Evolutionary conservation across 129 eudicot species (phyloP), one percentile per base, ranked within the genome.

Genomic region (Lactuca sativa): DNA sequence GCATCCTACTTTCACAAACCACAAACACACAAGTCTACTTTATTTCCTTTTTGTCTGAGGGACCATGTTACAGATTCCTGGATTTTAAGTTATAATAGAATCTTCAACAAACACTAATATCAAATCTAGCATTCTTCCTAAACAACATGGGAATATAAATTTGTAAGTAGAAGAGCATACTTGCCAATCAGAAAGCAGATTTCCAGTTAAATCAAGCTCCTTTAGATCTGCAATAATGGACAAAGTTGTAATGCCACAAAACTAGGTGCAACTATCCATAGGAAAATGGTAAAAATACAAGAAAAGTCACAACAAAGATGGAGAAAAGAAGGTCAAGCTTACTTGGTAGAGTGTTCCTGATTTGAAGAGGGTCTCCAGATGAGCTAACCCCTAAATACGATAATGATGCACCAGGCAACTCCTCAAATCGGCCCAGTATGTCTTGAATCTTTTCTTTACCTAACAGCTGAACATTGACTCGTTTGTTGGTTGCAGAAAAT

Each of bases 151-250:
- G 38, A 34, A 30, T 40, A 47, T 16, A 63, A 30, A 41, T 41
- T 6, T 54, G 30, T 41, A 73, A 66, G 64, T 16, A 59, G 34
- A 74, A 59, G 54, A 67, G 66, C 89, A 60, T 81, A 89, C 98
- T 69, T 87, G 79, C 98, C 98, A 93, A n/a, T 83, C 77, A 10
- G 83, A 78, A 56, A 93, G 88, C 76, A 93, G 78, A 70, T 89
- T 93, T 81, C 98, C 98, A 70, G 95, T 85, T 86, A 93, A 82
- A 77, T 93, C 98, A 11, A 93, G 98, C 91, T 89, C 96, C 89
- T 86, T 89, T 25, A 93, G 67, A 64, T 83, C 98, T 93, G 98
- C 89, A 79, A 30, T 61, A 52, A 70, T 33, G 66, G 40, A 62
- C 56, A 59, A 10, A 59, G 12, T 49, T 67, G 66, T 64, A 41